A percentile compares a stretch with the other conserved stretches of the same genome.
Evolutionary conservation across 768 basidiomycete genomes (phyloP).

Genomic region (Leccinum subgranulosum): DNA sequence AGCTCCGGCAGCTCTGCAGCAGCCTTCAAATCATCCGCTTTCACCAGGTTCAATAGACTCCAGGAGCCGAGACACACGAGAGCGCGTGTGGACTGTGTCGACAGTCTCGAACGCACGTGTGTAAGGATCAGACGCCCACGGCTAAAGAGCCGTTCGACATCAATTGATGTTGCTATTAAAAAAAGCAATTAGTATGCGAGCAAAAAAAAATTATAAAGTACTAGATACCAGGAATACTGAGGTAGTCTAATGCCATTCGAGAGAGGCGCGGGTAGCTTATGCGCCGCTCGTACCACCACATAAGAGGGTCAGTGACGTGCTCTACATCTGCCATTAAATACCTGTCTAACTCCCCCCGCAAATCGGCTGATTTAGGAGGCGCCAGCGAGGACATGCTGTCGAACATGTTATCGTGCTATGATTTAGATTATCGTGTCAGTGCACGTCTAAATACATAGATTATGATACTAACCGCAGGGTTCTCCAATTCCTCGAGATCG

Average conservation of each 20-base stretch:
- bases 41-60: background rate
- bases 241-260: background rate
- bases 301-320: background rate
- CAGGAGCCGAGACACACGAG: background rate
- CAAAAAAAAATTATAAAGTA: no score
- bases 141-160: background rate
- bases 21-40: background rate
- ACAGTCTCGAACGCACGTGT: background rate
- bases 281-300: background rate
- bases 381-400: background rate
- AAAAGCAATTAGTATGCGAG: no score
- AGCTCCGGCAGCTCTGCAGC: background rate
- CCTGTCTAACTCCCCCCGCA: background rate
- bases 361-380: background rate
- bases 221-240: background rate
- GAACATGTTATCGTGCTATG: background rate
- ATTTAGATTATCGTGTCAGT: no score
- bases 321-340: background rate
- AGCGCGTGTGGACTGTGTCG: background rate
- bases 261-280: background rate
- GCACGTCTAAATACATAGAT: no score
- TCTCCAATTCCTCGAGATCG: no score
- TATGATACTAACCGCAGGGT: no score
- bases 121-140: background rate
- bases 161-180: background rate